phyloP scores from a whole-genome alignment of 352 stramenopile species.

The Phytophthora nicotianae region DNA sequence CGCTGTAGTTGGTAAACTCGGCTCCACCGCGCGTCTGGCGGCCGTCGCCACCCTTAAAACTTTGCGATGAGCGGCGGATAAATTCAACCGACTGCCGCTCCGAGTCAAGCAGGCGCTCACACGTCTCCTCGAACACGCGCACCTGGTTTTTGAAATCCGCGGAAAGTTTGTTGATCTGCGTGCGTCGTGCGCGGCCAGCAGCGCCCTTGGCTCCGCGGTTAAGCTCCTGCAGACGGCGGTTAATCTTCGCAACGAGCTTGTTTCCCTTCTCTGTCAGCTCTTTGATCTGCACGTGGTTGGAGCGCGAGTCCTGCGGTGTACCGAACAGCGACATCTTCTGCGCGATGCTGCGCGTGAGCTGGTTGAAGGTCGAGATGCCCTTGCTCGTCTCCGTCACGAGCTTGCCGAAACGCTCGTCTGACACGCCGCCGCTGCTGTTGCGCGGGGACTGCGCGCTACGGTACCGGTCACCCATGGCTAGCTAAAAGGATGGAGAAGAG shows the following conservation, averaged over 20 bases:
- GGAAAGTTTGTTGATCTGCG: constrained; percentile 82
- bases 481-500: background rate
- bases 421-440: constrained; percentile 41
- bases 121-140: constrained; percentile 78
- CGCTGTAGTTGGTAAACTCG: constrained; percentile 82
- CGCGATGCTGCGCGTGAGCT: constrained; percentile 83
- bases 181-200: constrained; percentile 59
- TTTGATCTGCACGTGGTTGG: constrained; percentile 82
- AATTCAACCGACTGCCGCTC: constrained; percentile 79
- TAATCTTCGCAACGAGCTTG: constrained; percentile 82
- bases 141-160: constrained; percentile 86
- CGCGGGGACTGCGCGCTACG: constrained; percentile 64
- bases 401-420: constrained; percentile 74
- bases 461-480: constrained; percentile 71
- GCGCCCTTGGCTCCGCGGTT: constrained; percentile 53
- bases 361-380: constrained; percentile 87
- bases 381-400: constrained; percentile 84
- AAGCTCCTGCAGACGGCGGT: constrained; percentile 77
- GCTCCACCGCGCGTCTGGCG: constrained; percentile 27
- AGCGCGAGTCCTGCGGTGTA: constrained; percentile 82
- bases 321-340: constrained; percentile 89
- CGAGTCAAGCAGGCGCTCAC: constrained; percentile 63
- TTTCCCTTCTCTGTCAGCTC: constrained; percentile 86
- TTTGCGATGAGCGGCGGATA: constrained; percentile 81
- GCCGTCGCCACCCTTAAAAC: constrained; percentile 54